Base-by-base conservation (phyloP, 192 early-diverging fungal species). In the Coemansia sp. region DNA sequence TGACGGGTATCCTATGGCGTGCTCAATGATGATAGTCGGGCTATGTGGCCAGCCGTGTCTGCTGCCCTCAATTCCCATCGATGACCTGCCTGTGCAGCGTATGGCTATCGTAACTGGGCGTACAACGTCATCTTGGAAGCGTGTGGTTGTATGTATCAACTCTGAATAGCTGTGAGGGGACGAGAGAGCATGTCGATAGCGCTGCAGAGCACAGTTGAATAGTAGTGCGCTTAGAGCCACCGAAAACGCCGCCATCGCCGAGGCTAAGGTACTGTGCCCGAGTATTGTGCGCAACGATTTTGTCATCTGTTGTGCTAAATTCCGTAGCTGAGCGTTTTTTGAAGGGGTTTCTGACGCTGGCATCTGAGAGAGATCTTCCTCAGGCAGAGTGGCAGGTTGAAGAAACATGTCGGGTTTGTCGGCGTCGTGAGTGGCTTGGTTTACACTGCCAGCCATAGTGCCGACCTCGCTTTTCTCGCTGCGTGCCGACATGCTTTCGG, bases 1-100 rank as follows among this genome's bases (percentile, higher is more conserved):
- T 0, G 77, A 73, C 14, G 77, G 68, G 11, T 73, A 73, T 1
- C 77, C 77, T 20, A 35, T 60, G 23, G 69, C 64, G 25, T 79
- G 77, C 14, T 73, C 77, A n/a, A 79, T 65, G 18, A 79, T n/a
- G 12, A 79, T 73, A 2, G 71, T 73, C 0, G 68, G 56, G 13
- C 37, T 34, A 25, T 62, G 64, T 2, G 61, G 77, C 5, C n/a
- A n/a, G 9, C n/a, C 28, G 25, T 14, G 16, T 4, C 6, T 45
- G 9, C 7, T 41, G 25, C 14, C 33, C 3, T 2, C 28, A 28
- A 62, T 25, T 10, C 39, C 41, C n/a, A 62, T 48, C 2, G 52
- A 23, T 5, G 50, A 7, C 11, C 23, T 45, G 9, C 75, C 75
- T 13, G 34, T 77, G 59, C 75, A 77, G 9, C 36, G 56, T 20